Percentiles rank a stretch among this genome's conserved stretches.
Conservation (phyloP, 2,329 filamentous ascomycete genomes). For the Huntiella bhutanensis region DNA sequence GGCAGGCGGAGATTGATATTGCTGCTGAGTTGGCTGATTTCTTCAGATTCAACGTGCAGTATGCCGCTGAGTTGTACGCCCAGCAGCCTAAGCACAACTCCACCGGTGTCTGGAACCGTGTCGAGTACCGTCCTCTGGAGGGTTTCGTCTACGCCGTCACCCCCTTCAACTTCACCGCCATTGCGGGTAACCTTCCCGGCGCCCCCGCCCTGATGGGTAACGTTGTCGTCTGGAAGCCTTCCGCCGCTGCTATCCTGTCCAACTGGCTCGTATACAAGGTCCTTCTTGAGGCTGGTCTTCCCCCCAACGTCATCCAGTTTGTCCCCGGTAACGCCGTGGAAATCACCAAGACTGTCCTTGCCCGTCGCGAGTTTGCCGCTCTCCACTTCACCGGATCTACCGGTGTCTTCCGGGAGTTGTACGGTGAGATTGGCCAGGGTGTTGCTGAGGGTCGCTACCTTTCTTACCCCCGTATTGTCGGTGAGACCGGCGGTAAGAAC, state of each 20-base stretch:
- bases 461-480: constrained; percentile 74
- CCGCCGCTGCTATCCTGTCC: constrained; percentile 68
- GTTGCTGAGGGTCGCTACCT: constrained; percentile 66
- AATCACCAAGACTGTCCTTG: constrained; percentile 59
- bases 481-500: constrained; percentile 87
- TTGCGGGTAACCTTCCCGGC: constrained; percentile 69
- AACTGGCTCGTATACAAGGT: constrained; percentile 86
- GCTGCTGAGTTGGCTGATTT: constrained; percentile 89
- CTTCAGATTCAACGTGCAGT: constrained; percentile 83
- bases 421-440: constrained; percentile 66
- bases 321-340: constrained; percentile 73
- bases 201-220: constrained; percentile 82
- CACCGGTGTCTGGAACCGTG: constrained; percentile 73
- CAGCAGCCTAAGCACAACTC: constrained; percentile 75
- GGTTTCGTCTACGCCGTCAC: constrained; percentile 90
- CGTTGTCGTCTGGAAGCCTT: constrained; percentile 95
- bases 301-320: constrained; percentile 80
- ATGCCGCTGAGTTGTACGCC: constrained; percentile 76
- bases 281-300: constrained; percentile 75
- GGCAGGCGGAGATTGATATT: constrained; percentile 97
- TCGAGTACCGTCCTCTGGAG: constrained; percentile 77
- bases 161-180: constrained; percentile 95
- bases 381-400: constrained; percentile 93
- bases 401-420: constrained; percentile 72
- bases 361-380: constrained; percentile 66